Evolutionary conservation across 2,329 filamentous ascomycete genomes (phyloP).

Genomic region (Alternaria viburni): DNA sequence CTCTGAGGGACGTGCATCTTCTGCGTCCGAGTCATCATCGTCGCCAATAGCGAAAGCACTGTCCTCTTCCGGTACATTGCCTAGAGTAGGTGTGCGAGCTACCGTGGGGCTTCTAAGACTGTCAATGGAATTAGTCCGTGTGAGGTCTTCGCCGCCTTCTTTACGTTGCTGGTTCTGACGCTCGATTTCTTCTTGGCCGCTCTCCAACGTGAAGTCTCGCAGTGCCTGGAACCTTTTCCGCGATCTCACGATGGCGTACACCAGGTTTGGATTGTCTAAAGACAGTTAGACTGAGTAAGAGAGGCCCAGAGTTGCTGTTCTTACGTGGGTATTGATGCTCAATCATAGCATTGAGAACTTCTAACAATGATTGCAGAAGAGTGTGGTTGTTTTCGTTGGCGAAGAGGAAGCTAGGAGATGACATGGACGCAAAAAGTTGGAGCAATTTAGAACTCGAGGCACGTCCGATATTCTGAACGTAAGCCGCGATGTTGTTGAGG

Average conservation of each 20-base stretch:
- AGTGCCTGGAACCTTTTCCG: constrained; percentile 84
- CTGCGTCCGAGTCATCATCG: constrained; percentile 71
- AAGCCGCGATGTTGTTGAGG: constrained; percentile 89
- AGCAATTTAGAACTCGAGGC: constrained; percentile 81
- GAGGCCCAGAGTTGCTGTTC: constrained; percentile 32
- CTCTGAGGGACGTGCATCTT: constrained; percentile 57
- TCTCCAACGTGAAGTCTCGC: constrained; percentile 87
- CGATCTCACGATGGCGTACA: constrained; percentile 80
- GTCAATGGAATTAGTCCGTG: constrained; percentile 68
- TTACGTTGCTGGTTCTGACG: constrained; percentile 74
- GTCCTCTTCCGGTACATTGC: constrained; percentile 77
- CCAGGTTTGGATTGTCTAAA: constrained; percentile 78
- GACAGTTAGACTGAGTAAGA: constrained; percentile 18
- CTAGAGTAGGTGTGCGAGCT: constrained; percentile 63
- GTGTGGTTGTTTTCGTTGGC: constrained; percentile 90
- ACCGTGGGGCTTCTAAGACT: constrained; percentile 69
- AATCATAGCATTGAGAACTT: constrained; percentile 87
- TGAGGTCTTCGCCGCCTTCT: constrained; percentile 55
- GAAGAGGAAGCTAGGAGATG: constrained; percentile 87
- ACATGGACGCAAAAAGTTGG: constrained; percentile 90
- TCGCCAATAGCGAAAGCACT: constrained; percentile 88
- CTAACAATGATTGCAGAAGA: constrained; percentile 79
- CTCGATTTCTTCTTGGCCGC: constrained; percentile 89
- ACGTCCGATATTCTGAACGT: constrained; percentile 77
- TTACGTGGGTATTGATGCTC: constrained; percentile 84